Percentiles rank a stretch among this genome's conserved stretches.
phyloP scores from a whole-genome alignment of 768 basidiomycete species.

The Xerocomellus dryophilus region DNA sequence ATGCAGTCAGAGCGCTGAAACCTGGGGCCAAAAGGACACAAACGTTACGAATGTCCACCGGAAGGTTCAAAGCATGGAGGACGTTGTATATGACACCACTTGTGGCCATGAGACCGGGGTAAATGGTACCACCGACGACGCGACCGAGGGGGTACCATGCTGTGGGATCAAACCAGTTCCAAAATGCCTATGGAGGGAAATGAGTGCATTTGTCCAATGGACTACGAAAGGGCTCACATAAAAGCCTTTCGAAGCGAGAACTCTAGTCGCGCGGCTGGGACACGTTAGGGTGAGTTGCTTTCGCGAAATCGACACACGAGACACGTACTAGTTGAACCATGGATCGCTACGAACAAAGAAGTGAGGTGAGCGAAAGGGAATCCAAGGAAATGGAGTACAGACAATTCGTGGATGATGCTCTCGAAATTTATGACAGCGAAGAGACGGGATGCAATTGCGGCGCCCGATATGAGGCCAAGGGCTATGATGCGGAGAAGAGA shows the following conservation, averaged over 20 bases:
- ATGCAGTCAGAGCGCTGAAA: conserved; percentile 94
- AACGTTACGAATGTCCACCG: conserved; percentile 95
- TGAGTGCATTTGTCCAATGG: conserved; percentile 2
- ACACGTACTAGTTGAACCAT: conserved; percentile 97
- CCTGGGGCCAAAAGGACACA: conserved; percentile 97
- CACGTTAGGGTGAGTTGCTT: background rate
- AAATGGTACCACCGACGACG: conserved; percentile 97
- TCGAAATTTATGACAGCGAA: conserved; percentile 98
- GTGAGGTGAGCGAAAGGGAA: background rate
- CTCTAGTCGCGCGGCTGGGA: conserved; percentile 83
- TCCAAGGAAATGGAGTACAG: conserved; percentile 31
- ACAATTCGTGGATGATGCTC: conserved; percentile 99
- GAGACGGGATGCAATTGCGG: conserved; percentile 91
- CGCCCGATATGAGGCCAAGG: conserved; percentile 85
- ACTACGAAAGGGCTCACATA: conserved; percentile 59
- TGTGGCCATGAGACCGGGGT: conserved; percentile 97
- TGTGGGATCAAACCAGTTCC: conserved; percentile 99
- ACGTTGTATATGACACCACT: conserved; percentile 95
- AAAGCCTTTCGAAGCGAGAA: conserved; percentile 90
- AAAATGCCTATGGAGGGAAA: conserved; percentile 75
- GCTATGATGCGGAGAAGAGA: conserved; percentile 90
- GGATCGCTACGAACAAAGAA: conserved; percentile 64
- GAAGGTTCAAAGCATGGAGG: conserved; percentile 84
- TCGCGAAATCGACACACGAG: background rate
- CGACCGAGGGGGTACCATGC: conserved; percentile 99